These are phyloP conservation scores for Exophiala bonariae DNA, from an alignment of 2,329 filamentous ascomycete genomes.

Conservation along the genomic window DNA sequence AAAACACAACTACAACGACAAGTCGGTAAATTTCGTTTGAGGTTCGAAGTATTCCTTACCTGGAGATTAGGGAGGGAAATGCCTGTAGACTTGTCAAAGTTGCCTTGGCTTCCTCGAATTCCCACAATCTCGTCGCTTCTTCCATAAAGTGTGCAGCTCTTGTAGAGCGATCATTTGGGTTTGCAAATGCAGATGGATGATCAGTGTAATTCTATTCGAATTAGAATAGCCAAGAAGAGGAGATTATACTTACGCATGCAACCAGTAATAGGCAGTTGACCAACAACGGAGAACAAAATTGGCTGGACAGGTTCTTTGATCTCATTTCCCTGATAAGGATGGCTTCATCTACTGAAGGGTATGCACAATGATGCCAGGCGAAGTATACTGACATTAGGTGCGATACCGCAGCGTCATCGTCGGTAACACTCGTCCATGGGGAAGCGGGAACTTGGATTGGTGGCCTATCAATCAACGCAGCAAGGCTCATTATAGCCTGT, in stretches of 20 bases:
- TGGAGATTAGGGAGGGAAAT: neutral
- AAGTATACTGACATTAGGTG: constrained; percentile 93
- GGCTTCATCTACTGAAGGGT: constrained; percentile 75
- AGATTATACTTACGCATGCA: constrained; percentile 36
- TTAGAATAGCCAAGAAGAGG: constrained; percentile 6
- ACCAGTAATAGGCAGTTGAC: constrained; percentile 83
- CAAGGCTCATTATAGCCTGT: neutral
- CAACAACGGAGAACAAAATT: constrained; percentile 82
- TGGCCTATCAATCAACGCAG: neutral
- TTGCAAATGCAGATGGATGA: constrained; percentile 32
- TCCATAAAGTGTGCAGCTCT: constrained; percentile 34
- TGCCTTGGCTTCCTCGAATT: constrained; percentile 33
- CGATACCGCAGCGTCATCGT: constrained; percentile 70
- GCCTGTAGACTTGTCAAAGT: constrained; percentile 36
- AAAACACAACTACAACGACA: neutral
- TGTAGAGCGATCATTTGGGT: constrained; percentile 30
- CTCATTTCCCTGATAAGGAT: constrained; percentile 62
- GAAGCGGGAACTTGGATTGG: neutral
- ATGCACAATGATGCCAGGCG: constrained; percentile 89
- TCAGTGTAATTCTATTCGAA: constrained; percentile 35
- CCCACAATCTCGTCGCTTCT: constrained; percentile 37
- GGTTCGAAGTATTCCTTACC: neutral
- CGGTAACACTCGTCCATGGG: constrained; percentile 78
- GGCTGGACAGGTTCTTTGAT: constrained; percentile 46
- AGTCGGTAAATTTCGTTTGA: neutral